A percentile compares a stretch with the other conserved stretches of the same genome.
Evolutionary conservation across 179 eudicot genomes (phyloP).

Genomic region (Carnegiea gigantea): DNA sequence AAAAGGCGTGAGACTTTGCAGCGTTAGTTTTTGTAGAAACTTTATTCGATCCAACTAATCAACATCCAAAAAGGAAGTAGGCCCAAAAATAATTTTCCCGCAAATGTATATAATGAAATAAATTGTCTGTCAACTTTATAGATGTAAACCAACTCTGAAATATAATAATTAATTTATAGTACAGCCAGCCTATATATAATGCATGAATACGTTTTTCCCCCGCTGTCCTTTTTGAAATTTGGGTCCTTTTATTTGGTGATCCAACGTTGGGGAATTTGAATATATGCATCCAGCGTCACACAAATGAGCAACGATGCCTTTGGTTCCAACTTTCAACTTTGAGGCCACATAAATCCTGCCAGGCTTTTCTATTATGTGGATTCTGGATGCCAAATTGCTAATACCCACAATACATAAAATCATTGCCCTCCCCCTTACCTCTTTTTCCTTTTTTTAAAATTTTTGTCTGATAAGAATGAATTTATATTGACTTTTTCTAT

Average conservation of each 20-base stretch:
- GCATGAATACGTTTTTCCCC: not conserved
- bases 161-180: not conserved
- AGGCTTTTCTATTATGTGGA: constrained; percentile 18
- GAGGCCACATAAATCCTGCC: constrained; percentile 15
- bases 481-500: too few relatives aligned
- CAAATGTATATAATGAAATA: too few relatives aligned
- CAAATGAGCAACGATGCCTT: constrained; percentile 19
- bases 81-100: not conserved
- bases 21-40: constrained; percentile 5
- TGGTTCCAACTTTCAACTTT: constrained; percentile 24
- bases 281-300: constrained; percentile 32
- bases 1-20: not conserved
- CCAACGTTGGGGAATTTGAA: constrained; percentile 21
- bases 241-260: not conserved
- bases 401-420: too few relatives aligned
- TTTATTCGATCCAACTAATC: constrained; percentile 6
- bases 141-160: not conserved
- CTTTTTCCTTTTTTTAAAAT: not conserved
- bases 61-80: constrained; percentile 3
- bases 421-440: too few relatives aligned
- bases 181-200: not conserved
- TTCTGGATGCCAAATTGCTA: not conserved
- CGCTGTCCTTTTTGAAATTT: not conserved
- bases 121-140: too few relatives aligned
- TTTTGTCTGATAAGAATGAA: too few relatives aligned